Percentiles rank a stretch among this genome's conserved stretches.
Conservation (phyloP, 805 yeast genomes). For the Starmerella cellae region DNA sequence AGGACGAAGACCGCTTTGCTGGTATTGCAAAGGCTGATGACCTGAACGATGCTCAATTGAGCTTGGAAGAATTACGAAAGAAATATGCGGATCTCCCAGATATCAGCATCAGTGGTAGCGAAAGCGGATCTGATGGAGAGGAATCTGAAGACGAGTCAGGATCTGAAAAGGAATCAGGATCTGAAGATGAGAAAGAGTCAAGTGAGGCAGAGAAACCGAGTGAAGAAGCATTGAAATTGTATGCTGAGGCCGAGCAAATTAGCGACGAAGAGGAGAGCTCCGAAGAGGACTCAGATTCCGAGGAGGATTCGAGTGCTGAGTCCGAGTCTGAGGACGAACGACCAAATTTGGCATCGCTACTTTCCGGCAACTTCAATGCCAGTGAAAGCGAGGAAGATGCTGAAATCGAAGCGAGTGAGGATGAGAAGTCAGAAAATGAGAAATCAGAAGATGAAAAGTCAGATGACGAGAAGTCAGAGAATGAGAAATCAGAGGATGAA, state of each 20-base stretch:
- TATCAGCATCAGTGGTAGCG: conserved; percentile 13
- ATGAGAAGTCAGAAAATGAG: conserved; percentile 35
- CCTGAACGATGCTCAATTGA: conserved; percentile 30
- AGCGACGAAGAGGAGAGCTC: conserved; percentile 9
- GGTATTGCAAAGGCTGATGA: conserved; percentile 19
- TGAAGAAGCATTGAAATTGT: conserved; percentile 1
- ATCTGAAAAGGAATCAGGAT: conserved; percentile 10
- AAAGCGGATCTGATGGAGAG: conserved; percentile 26
- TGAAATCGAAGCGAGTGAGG: conserved; percentile 23
- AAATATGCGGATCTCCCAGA: conserved; percentile 39
- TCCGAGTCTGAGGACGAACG: conserved; percentile 13
- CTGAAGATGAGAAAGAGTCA: conserved; percentile 5
- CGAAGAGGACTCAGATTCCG: conserved; percentile 21
- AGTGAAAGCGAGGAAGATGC: conserved; percentile 25
- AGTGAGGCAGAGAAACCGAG: conserved; percentile 11
- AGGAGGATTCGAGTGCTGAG: conserved; percentile 17
- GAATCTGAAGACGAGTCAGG: conserved; percentile 20
- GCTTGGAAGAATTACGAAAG: conserved; percentile 42
- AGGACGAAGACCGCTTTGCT: conserved; percentile 22
- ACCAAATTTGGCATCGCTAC: conserved; percentile 11
- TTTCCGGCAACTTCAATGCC: conserved; percentile 6
- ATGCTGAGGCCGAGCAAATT: neutral
- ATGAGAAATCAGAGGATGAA: no score
- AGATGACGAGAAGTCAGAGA: no score
- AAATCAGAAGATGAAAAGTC: no score